phyloP scores from a whole-genome alignment of 768 basidiomycete genomes.

The Ephemerocybe angulata region DNA sequence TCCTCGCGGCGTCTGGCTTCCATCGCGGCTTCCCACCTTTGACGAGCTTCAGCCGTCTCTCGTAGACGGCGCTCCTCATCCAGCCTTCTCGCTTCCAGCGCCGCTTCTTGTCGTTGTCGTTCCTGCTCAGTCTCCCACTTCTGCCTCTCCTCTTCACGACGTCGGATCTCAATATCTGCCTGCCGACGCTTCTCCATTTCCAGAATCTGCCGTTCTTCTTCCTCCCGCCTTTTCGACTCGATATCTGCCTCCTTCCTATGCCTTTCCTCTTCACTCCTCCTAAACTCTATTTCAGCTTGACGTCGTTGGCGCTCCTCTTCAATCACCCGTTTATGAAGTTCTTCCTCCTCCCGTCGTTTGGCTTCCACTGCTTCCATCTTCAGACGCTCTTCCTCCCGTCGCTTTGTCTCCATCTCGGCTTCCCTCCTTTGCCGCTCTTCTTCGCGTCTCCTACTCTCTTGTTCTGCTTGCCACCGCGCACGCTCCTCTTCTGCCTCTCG shows the following conservation, averaged over 20 bases:
- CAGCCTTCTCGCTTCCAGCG: neutral
- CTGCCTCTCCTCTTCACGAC: neutral
- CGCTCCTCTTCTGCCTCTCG: conserved; percentile 37
- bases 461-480: conserved; percentile 28
- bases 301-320: too few species aligned
- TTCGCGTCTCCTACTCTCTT: neutral
- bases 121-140: neutral
- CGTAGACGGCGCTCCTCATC: neutral
- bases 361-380: neutral
- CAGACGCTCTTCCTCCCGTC: neutral
- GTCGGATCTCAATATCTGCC: neutral
- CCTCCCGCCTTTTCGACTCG: neutral
- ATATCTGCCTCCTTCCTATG: too few species aligned
- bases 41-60: too few species aligned
- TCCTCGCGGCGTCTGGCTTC: too few species aligned
- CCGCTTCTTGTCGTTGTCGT: neutral
- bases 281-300: too few species aligned
- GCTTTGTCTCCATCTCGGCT: neutral
- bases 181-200: too few species aligned
- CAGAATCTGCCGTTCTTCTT: neutral
- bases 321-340: neutral
- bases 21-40: too few species aligned
- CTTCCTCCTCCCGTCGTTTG: neutral
- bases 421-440: neutral
- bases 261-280: too few species aligned